A percentile compares a stretch with the other conserved stretches of the same genome.
These are phyloP conservation scores for Phytophthora rubi DNA, from an alignment of 352 stramenopile species.

Conservation along the genomic window DNA sequence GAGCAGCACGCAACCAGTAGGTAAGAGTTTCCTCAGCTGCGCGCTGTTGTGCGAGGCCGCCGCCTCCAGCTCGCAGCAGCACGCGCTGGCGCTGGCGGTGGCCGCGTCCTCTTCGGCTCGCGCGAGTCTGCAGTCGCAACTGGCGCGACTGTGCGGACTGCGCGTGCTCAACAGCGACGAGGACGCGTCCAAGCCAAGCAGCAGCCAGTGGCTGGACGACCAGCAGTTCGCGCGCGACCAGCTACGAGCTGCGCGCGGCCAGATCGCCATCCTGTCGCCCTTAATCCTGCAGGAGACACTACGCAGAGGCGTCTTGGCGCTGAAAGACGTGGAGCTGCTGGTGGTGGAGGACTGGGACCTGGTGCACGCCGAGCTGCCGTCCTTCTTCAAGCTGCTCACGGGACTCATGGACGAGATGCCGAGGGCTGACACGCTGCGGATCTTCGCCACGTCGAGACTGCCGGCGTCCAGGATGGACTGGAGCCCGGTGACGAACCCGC, in stretches of 20 bases:
- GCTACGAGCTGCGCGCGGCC: constrained; percentile 28
- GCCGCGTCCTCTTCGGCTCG: constrained; percentile 51
- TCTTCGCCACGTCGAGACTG: constrained; percentile 68
- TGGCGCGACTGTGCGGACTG: constrained; percentile 41
- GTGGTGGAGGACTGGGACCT: constrained; percentile 74
- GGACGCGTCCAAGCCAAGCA: neutral
- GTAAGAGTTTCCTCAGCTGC: constrained; percentile 76
- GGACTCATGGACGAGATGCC: constrained; percentile 18
- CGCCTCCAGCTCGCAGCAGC: constrained; percentile 12
- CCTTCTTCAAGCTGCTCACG: constrained; percentile 58
- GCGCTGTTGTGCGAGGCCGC: constrained; percentile 56
- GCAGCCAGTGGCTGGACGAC: constrained; percentile 36
- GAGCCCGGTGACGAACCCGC: constrained; percentile 49
- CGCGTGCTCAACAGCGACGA: constrained; percentile 47
- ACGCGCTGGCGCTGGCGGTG: constrained; percentile 44
- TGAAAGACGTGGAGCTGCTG: constrained; percentile 51
- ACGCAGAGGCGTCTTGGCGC: constrained; percentile 34
- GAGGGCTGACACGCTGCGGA: constrained; percentile 22
- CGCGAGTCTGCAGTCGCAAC: constrained; percentile 9
- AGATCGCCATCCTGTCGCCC: constrained; percentile 59
- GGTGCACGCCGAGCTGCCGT: constrained; percentile 63
- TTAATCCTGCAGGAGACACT: constrained; percentile 47
- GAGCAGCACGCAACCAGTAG: constrained; percentile 57
- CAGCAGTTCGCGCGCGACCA: constrained; percentile 18
- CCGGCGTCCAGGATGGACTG: constrained; percentile 63